phyloP scores from a whole-genome alignment of 768 basidiomycete genomes.

The Pisolithus tinctorius region DNA sequence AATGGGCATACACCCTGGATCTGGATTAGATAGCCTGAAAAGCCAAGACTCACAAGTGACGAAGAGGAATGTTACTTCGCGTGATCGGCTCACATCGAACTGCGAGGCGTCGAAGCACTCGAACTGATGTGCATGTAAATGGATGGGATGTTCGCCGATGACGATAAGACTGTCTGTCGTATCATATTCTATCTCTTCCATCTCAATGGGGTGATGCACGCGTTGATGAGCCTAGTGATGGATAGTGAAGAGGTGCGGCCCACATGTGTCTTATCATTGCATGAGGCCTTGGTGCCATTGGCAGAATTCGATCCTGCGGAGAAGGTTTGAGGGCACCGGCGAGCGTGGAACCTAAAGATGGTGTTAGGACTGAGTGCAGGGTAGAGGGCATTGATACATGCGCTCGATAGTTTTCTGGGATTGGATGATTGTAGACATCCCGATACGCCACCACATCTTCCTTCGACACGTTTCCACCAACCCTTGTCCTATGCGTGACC shows the following conservation, averaged over 20 bases:
- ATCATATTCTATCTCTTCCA: conserved; percentile 55
- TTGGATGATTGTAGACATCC: too few species aligned
- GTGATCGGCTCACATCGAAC: conserved; percentile 39
- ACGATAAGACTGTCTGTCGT: conserved; percentile 56
- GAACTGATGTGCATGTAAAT: neutral
- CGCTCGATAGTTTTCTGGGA: conserved; percentile 18
- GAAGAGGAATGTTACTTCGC: conserved; percentile 81
- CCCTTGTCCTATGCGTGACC: too few species aligned
- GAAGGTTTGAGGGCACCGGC: conserved; percentile 21
- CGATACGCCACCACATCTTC: too few species aligned
- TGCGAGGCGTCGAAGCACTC: neutral
- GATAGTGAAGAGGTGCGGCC: too few species aligned
- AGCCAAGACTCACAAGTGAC: too few species aligned
- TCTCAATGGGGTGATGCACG: conserved; percentile 32
- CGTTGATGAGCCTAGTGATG: too few species aligned
- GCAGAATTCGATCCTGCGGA: too few species aligned
- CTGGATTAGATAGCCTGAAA: too few species aligned
- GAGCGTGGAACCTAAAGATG: conserved; percentile 13
- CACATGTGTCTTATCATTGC: too few species aligned
- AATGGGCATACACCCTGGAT: too few species aligned
- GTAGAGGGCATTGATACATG: conserved; percentile 47
- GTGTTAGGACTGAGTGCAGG: conserved; percentile 43
- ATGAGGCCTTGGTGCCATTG: too few species aligned
- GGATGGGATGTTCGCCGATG: conserved; percentile 38
- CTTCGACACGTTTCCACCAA: too few species aligned